Base-by-base conservation (phyloP, 768 basidiomycete species). In the Suillus occidentalis region DNA sequence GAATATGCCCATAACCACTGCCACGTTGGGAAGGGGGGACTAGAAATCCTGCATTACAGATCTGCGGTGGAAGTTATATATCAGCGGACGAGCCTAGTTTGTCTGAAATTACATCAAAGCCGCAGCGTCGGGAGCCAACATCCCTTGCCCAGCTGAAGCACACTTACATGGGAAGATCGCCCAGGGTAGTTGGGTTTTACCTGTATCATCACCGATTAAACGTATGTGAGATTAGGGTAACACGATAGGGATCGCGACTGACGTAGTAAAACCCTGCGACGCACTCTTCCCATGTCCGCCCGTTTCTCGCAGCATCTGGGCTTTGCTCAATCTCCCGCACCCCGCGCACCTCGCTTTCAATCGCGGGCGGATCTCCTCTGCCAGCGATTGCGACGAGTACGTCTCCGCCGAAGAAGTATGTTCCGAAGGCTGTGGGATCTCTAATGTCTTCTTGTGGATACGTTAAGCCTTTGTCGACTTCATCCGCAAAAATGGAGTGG, bases 151-250 rank as follows among this genome's bases (percentile, higher is more conserved):
- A 59, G 12, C 9, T 6, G 39, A 42, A 42, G 43, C 37, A 65
- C 31, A 85, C 92, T 80, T 72, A 92, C 94, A 83, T 95, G 94
- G 49, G 91, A 93, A 10, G 91, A 94, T 66, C 94, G 82, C 47
- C 93, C 93, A 8, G 94, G 95, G 77, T 95, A 96, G 72, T 95
- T 95, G 42, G 91, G 91, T 76, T 93, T 93, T 60, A 92, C 82
- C 89, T 88, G 64, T 42, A 49, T 31, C 12, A 28, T 36, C 36
- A 49, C 22, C 9, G 34, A 63, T 34, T 47, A 43, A 62, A 61
- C 69, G 60, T n/a, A 60, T 13, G 37, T 28, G 31, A 53, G 59
- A 68, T 47, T 47, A 14, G 20, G 28, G 39, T 45, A 39, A 62
- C 47, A 55, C 50, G 47, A 67, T 52, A 65, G 61, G 40, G 52